Conservation (phyloP, 352 stramenopile genomes). For the Phytophthora idaei region DNA sequence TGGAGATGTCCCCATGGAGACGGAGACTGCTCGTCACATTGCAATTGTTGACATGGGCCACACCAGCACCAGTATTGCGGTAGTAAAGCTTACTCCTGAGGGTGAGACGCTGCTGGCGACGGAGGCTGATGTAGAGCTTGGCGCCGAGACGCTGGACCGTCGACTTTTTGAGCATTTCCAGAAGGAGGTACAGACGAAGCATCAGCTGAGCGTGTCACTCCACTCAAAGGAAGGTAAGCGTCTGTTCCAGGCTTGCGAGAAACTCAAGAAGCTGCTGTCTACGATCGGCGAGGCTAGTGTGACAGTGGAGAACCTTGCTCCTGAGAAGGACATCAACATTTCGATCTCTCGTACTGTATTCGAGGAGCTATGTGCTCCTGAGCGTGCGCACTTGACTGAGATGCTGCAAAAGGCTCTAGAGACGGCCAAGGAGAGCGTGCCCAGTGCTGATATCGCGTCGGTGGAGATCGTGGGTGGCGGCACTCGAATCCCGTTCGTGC, state of each 20-base stretch:
- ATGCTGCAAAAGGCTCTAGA: constrained; percentile 61
- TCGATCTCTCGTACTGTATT: constrained; percentile 76
- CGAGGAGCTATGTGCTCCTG: constrained; percentile 59
- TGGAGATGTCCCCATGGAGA: constrained; percentile 31
- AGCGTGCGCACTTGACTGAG: constrained; percentile 55
- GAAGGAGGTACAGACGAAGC: constrained; percentile 61
- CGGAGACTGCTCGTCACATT: constrained; percentile 54
- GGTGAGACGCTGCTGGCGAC: constrained; percentile 63
- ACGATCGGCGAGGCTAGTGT: constrained; percentile 83
- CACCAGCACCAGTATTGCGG: constrained; percentile 70
- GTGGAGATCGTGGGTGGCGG: constrained; percentile 92
- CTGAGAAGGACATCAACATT: constrained; percentile 84
- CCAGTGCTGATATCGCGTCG: constrained; percentile 53
- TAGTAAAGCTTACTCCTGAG: constrained; percentile 71
- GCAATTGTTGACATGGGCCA: constrained; percentile 91
- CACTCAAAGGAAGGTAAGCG: constrained; percentile 85
- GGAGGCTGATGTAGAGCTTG: constrained; percentile 62
- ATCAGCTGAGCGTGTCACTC: constrained; percentile 55
- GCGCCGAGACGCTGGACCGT: constrained; percentile 78
- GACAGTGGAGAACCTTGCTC: constrained; percentile 84
- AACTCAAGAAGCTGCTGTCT: constrained; percentile 91
- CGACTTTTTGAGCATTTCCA: constrained; percentile 85
- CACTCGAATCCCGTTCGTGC: constrained; percentile 88
- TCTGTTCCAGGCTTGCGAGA: constrained; percentile 86
- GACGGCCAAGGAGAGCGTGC: constrained; percentile 47